Evolutionary conservation across 306 rosid species (phyloP).

Genomic region (Prunus salicina): DNA sequence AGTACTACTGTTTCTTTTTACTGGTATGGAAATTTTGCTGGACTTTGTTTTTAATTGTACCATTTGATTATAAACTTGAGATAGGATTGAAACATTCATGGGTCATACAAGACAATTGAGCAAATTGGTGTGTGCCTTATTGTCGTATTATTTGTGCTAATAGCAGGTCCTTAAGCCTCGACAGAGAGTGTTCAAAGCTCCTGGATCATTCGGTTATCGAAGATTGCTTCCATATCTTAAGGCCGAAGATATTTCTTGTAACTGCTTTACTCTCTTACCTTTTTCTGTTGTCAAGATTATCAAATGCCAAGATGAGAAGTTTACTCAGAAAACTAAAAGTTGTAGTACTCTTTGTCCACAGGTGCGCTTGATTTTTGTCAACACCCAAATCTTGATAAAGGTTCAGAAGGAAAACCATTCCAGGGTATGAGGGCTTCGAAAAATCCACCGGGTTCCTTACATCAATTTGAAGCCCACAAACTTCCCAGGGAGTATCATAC

Average conservation of each 20-base stretch:
- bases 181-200: constrained; percentile 60
- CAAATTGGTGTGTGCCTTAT: not conserved
- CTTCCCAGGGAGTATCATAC: constrained; percentile 11
- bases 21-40: not conserved
- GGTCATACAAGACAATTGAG: no score
- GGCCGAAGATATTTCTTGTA: constrained; percentile 38
- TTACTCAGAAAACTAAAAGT: constrained; percentile 11
- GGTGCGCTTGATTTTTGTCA: constrained; percentile 27
- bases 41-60: not conserved
- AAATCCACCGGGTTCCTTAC: not conserved
- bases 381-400: constrained; percentile 17
- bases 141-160: not conserved
- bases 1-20: not conserved
- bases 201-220: constrained; percentile 68
- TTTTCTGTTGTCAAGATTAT: not conserved
- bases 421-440: not conserved
- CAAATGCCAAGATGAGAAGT: not conserved
- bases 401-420: constrained; percentile 10
- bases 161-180: constrained; percentile 52
- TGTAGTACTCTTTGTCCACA: constrained; percentile 13
- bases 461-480: not conserved
- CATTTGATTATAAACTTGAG: not conserved
- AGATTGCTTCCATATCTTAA: constrained; percentile 65
- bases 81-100: not conserved
- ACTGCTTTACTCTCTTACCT: constrained; percentile 6